Evolutionary conservation across 257 asterid genomes (phyloP), one percentile per base, ranked within the genome.

Genomic region (Perilla frutescens): DNA sequence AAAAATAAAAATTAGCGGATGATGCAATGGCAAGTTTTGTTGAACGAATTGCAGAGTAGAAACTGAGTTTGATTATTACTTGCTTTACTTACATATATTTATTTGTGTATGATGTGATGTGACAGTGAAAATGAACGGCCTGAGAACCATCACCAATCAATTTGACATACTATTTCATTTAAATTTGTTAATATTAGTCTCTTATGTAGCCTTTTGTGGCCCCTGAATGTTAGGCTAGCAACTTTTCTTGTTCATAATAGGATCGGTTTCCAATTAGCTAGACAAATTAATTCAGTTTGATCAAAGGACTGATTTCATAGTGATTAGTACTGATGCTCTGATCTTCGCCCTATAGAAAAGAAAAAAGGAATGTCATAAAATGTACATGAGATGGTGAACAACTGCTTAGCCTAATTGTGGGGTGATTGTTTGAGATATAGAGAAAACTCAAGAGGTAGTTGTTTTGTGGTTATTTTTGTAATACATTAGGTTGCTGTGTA

Each of bases 21-120:
- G 29, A 59, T 57, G 61, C 7, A 43, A 45, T 59, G 39, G 26
- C 37, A 32, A 71, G 43, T 8, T 29, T 48, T n/a, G 65, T 31
- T 36, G 12, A 11, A 56, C 8, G 39, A 71, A 58, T 64, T 74
- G 59, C 32, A 54, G 55, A 13, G 32, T 50, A 40, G 44, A 8
- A 63, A 53, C 15, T 12, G 62, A 9, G 59, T 31, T 5, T 50
- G 34, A 40, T 66, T 20, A 34, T 39, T 34, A 34, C 51, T 51
- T 60, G 74, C 41, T 55, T 51, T 63, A 1, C 13, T 48, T 36
- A 10, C 1, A 58, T 8, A 32, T 37, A 10, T 41, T 10, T 44
- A 7, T 73, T 59, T 41, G 26, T 64, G 14, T 68, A 7, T 75
- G 61, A 36, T 57, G 29, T 44, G 68, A 26, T 29, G 32, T 65